A percentile compares a stretch with the other conserved stretches of the same genome.
Conservation (phyloP, 179 eudicot genomes). For the Heliamphora pulchella region DNA sequence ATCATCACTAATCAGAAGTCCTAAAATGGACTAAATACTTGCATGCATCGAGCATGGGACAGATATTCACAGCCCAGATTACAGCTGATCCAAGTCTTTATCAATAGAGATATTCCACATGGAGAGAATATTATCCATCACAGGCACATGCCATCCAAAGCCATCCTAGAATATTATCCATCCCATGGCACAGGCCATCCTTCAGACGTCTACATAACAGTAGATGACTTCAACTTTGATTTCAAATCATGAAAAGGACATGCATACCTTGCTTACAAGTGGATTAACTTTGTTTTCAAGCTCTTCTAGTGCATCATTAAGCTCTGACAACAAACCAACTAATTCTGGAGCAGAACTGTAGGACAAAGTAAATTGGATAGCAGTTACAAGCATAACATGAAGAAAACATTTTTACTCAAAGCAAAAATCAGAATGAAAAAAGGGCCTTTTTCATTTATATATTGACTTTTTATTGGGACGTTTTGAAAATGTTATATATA, state of each 20-base stretch:
- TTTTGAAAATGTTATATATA: too few species aligned
- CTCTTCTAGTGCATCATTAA: slow-evolving; percentile 55
- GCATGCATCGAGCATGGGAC: neutral
- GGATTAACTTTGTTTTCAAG: slow-evolving; percentile 81
- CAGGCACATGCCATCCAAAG: too few species aligned
- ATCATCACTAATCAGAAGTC: neutral
- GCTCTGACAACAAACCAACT: slow-evolving; percentile 73
- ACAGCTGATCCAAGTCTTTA: neutral
- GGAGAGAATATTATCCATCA: neutral
- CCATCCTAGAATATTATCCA: too few species aligned
- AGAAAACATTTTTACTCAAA: neutral
- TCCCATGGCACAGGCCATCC: neutral
- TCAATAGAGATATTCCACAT: neutral
- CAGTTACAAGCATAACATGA: slow-evolving; percentile 14
- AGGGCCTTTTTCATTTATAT: too few species aligned
- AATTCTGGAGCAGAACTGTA: slow-evolving; percentile 92
- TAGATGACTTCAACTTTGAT: slow-evolving; percentile 1
- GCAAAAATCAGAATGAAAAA: neutral
- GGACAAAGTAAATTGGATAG: slow-evolving; percentile 7
- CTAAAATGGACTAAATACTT: neutral
- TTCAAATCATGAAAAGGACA: neutral
- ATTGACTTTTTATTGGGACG: neutral
- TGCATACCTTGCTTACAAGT: slow-evolving; percentile 58
- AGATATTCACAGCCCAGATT: neutral
- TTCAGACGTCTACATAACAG: neutral